A percentile compares a stretch with the other conserved stretches of the same genome.
These are phyloP conservation scores for Coemansia sp. DNA, from an alignment of 192 early-diverging fungal species.

Conservation along the genomic window DNA sequence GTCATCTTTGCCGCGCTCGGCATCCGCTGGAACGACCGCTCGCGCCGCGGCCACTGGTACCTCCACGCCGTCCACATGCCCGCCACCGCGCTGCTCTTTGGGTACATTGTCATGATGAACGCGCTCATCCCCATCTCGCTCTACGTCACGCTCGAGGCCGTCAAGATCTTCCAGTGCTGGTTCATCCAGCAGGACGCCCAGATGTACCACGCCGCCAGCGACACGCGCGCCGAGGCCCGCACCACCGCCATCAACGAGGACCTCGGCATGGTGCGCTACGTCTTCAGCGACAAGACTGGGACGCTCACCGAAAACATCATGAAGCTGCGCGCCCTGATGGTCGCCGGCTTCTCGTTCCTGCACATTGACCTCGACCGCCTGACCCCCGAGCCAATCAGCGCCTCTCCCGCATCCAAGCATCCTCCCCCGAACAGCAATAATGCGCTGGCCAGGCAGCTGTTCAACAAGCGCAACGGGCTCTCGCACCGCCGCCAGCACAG, in stretches of 20 bases:
- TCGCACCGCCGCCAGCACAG: constrained; percentile 46
- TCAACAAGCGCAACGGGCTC: constrained; percentile 6
- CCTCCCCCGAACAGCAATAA: not conserved
- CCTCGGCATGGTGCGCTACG: constrained; percentile 79
- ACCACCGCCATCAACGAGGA: constrained; percentile 87
- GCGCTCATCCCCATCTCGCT: constrained; percentile 86
- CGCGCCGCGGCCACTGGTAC: constrained; percentile 54
- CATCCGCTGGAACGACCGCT: constrained; percentile 46
- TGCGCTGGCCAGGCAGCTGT: constrained; percentile 10
- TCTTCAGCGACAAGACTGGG: constrained; percentile 91
- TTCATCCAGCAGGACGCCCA: constrained; percentile 77
- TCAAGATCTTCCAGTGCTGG: constrained; percentile 67
- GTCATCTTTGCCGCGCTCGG: constrained; percentile 55
- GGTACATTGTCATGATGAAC: constrained; percentile 79
- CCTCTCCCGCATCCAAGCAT: not conserved
- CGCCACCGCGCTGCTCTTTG: constrained; percentile 52
- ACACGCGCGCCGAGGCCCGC: constrained; percentile 72
- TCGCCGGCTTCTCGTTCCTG: constrained; percentile 59
- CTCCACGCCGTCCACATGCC: constrained; percentile 29
- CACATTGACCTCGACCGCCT: constrained; percentile 61
- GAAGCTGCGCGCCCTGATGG: constrained; percentile 70
- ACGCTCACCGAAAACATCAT: constrained; percentile 87
- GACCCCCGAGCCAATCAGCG: constrained; percentile 1
- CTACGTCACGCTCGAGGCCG: constrained; percentile 83
- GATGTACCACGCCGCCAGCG: constrained; percentile 73